phyloP scores from a whole-genome alignment of 108 stramenopile genomes.

The Cyclotella choctawhatcheeana region DNA sequence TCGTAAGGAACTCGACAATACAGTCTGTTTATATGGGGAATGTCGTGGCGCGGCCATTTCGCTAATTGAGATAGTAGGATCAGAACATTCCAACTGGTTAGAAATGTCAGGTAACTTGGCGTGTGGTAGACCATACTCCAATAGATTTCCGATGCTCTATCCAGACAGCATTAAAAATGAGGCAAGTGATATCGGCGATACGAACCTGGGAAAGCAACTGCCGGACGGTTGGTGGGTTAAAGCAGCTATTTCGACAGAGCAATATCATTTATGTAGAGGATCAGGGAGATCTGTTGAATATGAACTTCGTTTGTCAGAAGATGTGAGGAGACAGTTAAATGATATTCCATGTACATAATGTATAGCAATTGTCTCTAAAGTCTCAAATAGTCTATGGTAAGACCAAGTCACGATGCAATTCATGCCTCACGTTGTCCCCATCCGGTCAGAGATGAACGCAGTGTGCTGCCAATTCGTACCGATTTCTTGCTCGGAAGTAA shows the following conservation, averaged over 20 bases:
- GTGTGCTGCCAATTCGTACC: too few species aligned
- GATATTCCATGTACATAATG: neutral
- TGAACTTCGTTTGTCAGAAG: constrained; percentile 23
- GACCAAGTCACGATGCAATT: too few species aligned
- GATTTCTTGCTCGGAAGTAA: too few species aligned
- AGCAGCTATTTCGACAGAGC: constrained; percentile 18
- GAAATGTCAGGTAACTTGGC: constrained; percentile 44
- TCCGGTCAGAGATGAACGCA: too few species aligned
- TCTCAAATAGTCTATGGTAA: too few species aligned
- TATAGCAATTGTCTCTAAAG: too few species aligned
- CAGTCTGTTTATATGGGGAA: constrained; percentile 16
- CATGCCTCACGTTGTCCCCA: too few species aligned
- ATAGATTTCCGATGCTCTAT: constrained; percentile 28
- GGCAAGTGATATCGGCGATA: constrained; percentile 33
- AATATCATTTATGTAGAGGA: constrained; percentile 53
- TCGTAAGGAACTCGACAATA: constrained; percentile 27
- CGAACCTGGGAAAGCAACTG: constrained; percentile 37
- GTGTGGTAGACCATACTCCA: constrained; percentile 43
- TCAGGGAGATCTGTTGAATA: constrained; percentile 59
- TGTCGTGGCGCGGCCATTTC: constrained; percentile 55
- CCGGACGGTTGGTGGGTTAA: constrained; percentile 53
- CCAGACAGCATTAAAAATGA: neutral
- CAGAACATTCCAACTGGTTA: constrained; percentile 36
- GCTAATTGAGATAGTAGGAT: constrained; percentile 58
- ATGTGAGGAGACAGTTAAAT: constrained; percentile 10